Evolutionary conservation across 805 yeast species (phyloP), one percentile per base, ranked within the genome.

Genomic region (Cyberlindnera mississippiensis): DNA sequence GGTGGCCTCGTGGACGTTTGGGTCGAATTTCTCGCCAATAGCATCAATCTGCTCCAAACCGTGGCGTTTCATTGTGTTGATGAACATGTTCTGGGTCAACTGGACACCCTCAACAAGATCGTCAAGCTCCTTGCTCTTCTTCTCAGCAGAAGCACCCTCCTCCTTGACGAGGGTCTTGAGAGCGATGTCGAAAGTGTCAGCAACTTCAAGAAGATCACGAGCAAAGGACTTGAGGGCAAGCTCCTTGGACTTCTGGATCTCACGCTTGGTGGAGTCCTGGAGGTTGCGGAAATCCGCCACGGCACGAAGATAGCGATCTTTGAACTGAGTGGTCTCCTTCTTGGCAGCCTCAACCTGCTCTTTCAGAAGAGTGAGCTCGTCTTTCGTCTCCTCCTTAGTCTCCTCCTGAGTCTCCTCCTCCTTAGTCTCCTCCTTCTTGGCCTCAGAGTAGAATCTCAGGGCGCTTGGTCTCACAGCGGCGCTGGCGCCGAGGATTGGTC

Each of bases 1-100:
- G 20, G 74, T 66, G 38, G 79, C 79, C 58, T 73, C 79, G 53
- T 73, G 79, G 41, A 64, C 62, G 58, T 73, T 73, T 41, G 79
- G 78, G 56, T 73, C 78, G 43, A 73, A 73, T 35, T 55, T 58
- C 55, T 72, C 65, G 33, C 75, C 78, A 38, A 71, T 42, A 28
- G 78, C 76, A 54, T 72, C 75, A 38, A 73, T 66, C 57, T 68
- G 68, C 46, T 64, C 69, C 48, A 73, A 63, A 14, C 79, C 79
- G 56, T 72, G 75, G 50, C 64, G 72, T 38, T 56, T 58, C 56
- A 73, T 64, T 14, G 79, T 73, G 59, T 72, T 73, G 49, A 68
- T 71, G 52, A 73, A 73, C 36, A 72, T 66, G 45, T 60, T 61
- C 59, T 71, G 67, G 34, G 78, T 73, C 70, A 73, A 67, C 45